Percentiles rank a stretch among this genome's conserved stretches.
Evolutionary conservation across 2,329 filamentous ascomycete species (phyloP).

Genomic region (Calonectria pseudoreteaudii): DNA sequence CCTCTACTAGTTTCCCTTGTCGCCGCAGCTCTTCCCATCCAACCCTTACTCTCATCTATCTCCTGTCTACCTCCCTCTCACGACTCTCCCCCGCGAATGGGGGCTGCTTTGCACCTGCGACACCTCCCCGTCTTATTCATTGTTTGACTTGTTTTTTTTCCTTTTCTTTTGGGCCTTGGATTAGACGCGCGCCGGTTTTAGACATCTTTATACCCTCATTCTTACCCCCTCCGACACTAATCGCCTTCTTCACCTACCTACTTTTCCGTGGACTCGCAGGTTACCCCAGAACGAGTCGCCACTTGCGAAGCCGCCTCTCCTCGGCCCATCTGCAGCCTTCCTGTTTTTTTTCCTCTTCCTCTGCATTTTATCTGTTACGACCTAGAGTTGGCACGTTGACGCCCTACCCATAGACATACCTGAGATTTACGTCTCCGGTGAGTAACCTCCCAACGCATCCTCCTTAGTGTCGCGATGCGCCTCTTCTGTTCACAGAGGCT

Average conservation of each 20-base stretch:
- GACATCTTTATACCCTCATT: slow-evolving; percentile 45
- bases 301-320: slow-evolving; percentile 35
- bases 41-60: slow-evolving; percentile 33
- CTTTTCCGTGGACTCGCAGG: slow-evolving; percentile 34
- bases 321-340: slow-evolving; percentile 27
- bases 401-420: slow-evolving; percentile 44
- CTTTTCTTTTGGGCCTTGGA: slow-evolving; percentile 46
- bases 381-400: slow-evolving; percentile 45
- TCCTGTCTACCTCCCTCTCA: slow-evolving; percentile 26
- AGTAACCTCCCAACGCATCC: slow-evolving; percentile 24
- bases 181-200: slow-evolving; percentile 55
- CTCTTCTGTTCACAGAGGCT: slow-evolving; percentile 6
- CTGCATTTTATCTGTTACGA: slow-evolving; percentile 39
- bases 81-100: slow-evolving; percentile 42
- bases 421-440: slow-evolving; percentile 42
- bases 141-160: slow-evolving; percentile 42
- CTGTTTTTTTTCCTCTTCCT: slow-evolving; percentile 22
- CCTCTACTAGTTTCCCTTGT: slow-evolving; percentile 47
- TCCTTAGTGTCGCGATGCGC: background rate
- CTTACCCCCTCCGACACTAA: slow-evolving; percentile 37
- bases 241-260: slow-evolving; percentile 37
- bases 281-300: slow-evolving; percentile 36
- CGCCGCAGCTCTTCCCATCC: slow-evolving; percentile 37
- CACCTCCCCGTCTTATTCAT: slow-evolving; percentile 33
- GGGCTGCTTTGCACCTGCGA: slow-evolving; percentile 33